Evolutionary conservation across 805 yeast genomes (phyloP), one percentile per base, ranked within the genome.

Genomic region (Candida glaebosa): DNA sequence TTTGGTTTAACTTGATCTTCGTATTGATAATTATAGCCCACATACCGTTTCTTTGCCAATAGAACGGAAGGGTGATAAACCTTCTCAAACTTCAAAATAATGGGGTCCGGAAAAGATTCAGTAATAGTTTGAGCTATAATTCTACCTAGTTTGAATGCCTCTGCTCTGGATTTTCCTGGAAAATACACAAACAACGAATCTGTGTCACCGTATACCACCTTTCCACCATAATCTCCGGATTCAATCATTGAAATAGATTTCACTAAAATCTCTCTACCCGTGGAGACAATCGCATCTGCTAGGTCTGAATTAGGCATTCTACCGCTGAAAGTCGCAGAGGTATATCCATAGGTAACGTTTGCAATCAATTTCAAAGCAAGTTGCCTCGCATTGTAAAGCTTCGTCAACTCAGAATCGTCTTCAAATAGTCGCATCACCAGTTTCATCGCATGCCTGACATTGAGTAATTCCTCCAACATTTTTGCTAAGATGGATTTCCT

Each of bases 251-350:
- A 73, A 19, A 88, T 81, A 0, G 96, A 84, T 39, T 73, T 71
- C 40, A 81, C 81, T 38, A 93, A 64, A 0, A 88, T 84, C 60
- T 91, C 97, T 40, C 98, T 69, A 0, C 93, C 99, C 0, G 93
- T 81, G 17, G 89, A 80, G 1, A 93, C 99, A 57, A 93, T 87
- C 9, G 95, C 84, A 63, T 93, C 99, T 0, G 99, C 96, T 22
- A 93, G 74, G 57, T 90, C 98, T 0, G 96, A 81, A 52, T 93
- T 87, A 0, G 99, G 98, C 99, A 93, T 93, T 47, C 99, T 69
- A 0, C 99, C 99, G 6, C 96, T 87, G 56, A 84, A 93, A 0
- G 96, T 80, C 0, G 99, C 99, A 1, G 96, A 84, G 0, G 97
- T 76, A 56, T 93, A 93, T 0, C 99, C 99, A 64, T 93, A 93